Evolutionary conservation across 2,329 filamentous ascomycete species (phyloP), one percentile per base, ranked within the genome.

Genomic region (Zymoseptoria brevis): DNA sequence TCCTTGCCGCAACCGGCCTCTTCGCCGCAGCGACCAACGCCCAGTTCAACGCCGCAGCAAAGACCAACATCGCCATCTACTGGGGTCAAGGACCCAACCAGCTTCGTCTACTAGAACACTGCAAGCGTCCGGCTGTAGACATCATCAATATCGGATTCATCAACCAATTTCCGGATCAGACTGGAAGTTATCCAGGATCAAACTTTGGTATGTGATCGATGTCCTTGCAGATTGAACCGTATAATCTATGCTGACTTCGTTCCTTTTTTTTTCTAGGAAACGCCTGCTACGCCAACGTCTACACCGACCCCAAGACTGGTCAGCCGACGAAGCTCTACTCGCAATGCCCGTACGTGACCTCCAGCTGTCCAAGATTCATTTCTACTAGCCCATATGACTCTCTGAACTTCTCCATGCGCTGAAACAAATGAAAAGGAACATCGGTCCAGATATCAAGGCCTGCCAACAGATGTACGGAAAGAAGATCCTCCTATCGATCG

Each of bases 131-230:
- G 0, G 76, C 74, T 22, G 69, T 82, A 57, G 82, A 84, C 62
- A 79, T 84, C 55, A 80, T 85, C 68, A 80, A 79, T 60, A 71
- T 84, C 57, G 80, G 73, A 3, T 85, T 84, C 64, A 73, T 85
- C 57, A 82, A 81, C 63, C 64, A 72, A 50, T 84, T 83, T 64
- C 81, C 82, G 0, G 74, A 78, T 55, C 73, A 76, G 52, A 58
- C 55, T 19, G 19, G 22, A 8, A 66, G 67, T 30, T 81, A 76
- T 64, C 81, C 82, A 4, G 76, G 75, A 16, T 77, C 75, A 9
- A 83, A 84, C 72, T 84, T 83, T 67, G 82, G 78, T 62, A 82
- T 21, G 50, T 24, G 5, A 19, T 2, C 16, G 16, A 21, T 8
- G 1, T 51, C 19, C 19, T n/a, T 3, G 22, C 11, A 21, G 50